Evolutionary conservation across 2,329 filamentous ascomycete species (phyloP).

Genomic region (Fusarium pseudocircinatum): DNA sequence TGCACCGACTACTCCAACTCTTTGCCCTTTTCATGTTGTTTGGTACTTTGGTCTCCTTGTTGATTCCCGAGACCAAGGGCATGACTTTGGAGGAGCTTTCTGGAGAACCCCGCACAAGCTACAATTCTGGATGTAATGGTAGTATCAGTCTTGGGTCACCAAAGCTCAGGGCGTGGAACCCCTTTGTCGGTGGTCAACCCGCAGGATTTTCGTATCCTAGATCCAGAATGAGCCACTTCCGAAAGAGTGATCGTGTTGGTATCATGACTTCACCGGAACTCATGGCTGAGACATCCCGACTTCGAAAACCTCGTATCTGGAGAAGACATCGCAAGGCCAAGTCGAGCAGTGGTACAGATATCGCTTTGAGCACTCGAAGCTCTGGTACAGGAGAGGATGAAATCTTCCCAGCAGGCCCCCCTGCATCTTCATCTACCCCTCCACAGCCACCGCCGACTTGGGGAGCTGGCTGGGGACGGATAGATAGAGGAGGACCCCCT

Average conservation of each 20-base stretch:
- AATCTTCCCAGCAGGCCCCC: conserved; percentile 32
- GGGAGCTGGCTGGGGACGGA: conserved; percentile 47
- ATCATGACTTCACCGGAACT: conserved; percentile 58
- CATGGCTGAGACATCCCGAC: conserved; percentile 38
- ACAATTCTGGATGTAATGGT: conserved; percentile 62
- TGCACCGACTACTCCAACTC: conserved; percentile 79
- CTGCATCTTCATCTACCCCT: conserved; percentile 13
- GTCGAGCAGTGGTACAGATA: conserved; percentile 45
- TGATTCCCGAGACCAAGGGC: conserved; percentile 83
- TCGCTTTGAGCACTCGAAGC: conserved; percentile 47
- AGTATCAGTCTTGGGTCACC: conserved; percentile 53
- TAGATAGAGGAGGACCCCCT: conserved; percentile 44
- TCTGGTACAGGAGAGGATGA: conserved; percentile 42
- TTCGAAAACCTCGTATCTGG: conserved; percentile 45
- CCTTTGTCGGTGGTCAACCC: conserved; percentile 60
- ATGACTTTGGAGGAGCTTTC: conserved; percentile 77
- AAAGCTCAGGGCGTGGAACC: conserved; percentile 53
- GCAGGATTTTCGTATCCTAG: conserved; percentile 62
- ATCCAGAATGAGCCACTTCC: conserved; percentile 40
- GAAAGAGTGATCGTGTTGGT: conserved; percentile 48
- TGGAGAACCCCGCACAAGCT: conserved; percentile 71
- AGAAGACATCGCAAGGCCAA: conserved; percentile 42
- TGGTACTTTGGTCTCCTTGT: conserved; percentile 72
- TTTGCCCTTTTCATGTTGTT: conserved; percentile 84
- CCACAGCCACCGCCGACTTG: conserved; percentile 41